phyloP scores from a whole-genome alignment of 2,329 filamentous ascomycete species.

The Blastomyces silverae region DNA sequence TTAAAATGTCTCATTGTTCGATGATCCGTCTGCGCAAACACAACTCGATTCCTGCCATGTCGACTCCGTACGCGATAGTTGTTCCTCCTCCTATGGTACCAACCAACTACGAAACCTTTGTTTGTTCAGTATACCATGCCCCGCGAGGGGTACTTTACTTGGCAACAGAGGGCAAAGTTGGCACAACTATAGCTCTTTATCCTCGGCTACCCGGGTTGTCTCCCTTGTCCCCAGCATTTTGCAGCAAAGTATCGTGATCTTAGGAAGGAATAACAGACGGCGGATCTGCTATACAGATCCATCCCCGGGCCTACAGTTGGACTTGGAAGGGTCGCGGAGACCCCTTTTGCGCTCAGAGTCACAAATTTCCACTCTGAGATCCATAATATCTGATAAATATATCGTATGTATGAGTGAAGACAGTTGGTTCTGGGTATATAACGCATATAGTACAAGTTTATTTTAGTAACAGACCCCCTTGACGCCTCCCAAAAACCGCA shows the following conservation, averaged over 20 bases:
- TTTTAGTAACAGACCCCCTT: background rate
- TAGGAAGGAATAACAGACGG: background rate
- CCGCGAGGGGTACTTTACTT: background rate
- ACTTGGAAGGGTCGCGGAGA: background rate
- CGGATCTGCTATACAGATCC: background rate
- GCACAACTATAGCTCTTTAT: background rate
- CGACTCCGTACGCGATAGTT: background rate
- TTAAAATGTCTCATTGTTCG: background rate
- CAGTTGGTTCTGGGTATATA: conserved; percentile 9
- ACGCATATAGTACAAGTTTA: conserved; percentile 1
- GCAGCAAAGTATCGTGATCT: no score
- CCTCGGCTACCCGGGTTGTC: background rate
- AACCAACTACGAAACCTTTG: background rate
- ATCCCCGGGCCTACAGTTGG: background rate
- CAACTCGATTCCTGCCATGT: background rate
- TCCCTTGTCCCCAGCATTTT: background rate
- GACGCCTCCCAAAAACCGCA: background rate
- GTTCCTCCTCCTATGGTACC: background rate
- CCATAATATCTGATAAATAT: background rate
- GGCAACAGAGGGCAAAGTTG: background rate
- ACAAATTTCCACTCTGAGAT: background rate
- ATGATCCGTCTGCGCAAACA: background rate
- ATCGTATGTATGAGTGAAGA: conserved; percentile 4
- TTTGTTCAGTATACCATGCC: background rate
- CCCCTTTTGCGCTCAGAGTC: background rate